Percentiles rank a stretch among this genome's conserved stretches.
Evolutionary conservation across 2,329 filamentous ascomycete species (phyloP).

Genomic region (Cyclaneusma minus): DNA sequence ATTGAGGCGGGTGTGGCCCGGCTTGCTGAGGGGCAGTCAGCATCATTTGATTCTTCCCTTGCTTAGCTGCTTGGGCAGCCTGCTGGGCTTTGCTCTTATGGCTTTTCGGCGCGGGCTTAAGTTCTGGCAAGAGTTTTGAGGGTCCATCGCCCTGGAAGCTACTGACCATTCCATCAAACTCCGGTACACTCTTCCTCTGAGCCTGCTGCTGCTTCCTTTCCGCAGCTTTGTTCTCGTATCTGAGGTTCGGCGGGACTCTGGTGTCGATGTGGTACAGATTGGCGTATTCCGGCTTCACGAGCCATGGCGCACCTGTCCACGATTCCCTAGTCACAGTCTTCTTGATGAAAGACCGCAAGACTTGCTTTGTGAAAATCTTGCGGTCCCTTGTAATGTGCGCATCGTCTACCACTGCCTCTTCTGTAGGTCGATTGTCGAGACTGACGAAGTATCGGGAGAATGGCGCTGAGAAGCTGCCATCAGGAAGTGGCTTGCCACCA

Average conservation of each 20-base stretch:
- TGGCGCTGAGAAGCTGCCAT: conserved; percentile 55
- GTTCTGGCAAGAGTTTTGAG: conserved; percentile 49
- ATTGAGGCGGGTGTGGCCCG: conserved; percentile 8
- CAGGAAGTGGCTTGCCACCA: conserved; percentile 40
- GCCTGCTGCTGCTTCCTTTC: conserved; percentile 61
- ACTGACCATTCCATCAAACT: conserved; percentile 19
- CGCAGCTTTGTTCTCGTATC: conserved; percentile 63
- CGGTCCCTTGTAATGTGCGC: conserved; percentile 73
- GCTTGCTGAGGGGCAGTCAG: neutral
- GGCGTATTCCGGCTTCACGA: conserved; percentile 78
- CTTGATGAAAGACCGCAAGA: conserved; percentile 86
- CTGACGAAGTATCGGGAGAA: conserved; percentile 72
- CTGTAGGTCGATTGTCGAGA: conserved; percentile 47
- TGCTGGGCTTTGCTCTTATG: conserved; percentile 45
- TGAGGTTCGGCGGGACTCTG: conserved; percentile 69
- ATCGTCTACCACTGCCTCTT: conserved; percentile 68
- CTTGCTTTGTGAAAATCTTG: conserved; percentile 87
- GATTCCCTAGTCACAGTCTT: conserved; percentile 83
- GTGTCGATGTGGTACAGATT: conserved; percentile 73
- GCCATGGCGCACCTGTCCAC: conserved; percentile 93
- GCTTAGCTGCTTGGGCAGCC: conserved; percentile 21
- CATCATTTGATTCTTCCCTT: conserved; percentile 1
- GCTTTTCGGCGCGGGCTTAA: conserved; percentile 59
- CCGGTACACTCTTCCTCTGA: conserved; percentile 31
- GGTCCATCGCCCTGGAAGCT: conserved; percentile 26